Evolutionary conservation across 176 grass and related monocot genomes (phyloP), one percentile per base, ranked within the genome.

Genomic region (Oryza glaberrima): DNA sequence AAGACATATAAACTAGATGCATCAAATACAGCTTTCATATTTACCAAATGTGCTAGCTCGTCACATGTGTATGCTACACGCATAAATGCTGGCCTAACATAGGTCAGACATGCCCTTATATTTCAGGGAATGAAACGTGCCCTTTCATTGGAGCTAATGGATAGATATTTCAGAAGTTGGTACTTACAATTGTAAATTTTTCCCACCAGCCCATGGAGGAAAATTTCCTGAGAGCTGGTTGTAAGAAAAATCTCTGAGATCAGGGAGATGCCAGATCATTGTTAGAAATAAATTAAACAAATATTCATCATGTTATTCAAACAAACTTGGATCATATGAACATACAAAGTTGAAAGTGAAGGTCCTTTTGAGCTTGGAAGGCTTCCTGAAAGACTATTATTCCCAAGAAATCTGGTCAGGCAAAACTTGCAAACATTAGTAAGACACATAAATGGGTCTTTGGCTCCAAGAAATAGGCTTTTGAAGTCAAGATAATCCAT

Each of bases 221-320:
- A 92, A 85, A 20, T 28, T 88, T 86, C 93, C 96, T 58, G 85
- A 86, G 43, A 98, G 85, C 46, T 94, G 89, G 86, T 98, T 98
- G 88, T 98, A 98, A 23, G 96, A 95, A 80, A 98, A 90, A 63
- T 98, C 93, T 86, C 96, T 98, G 46, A 66, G 81, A 30, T 73
- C 35, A 86, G 64, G 64, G 19, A 72, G 77, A 66, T 69, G 66
- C 15, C 12, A 28, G 35, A 67, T 16, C 7, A 75, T 44, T 3
- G 48, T 92, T 68, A 76, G 66, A 69, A 76, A 70, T 15, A 32
- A 80, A 54, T 81, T 11, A 22, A 81, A 65, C 3, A 28, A 9
- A 1, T 14, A 10, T 17, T 82, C 1, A 0, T 65, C 72, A 82
- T 73, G 77, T 67, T 85, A 52, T 77, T 43, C 28, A 84, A 73